Percentiles rank a stretch among this genome's conserved stretches.
These are phyloP conservation scores for Cryomyces antarcticus DNA, from an alignment of 495 filamentous ascomycete genomes.

Conservation along the genomic window DNA sequence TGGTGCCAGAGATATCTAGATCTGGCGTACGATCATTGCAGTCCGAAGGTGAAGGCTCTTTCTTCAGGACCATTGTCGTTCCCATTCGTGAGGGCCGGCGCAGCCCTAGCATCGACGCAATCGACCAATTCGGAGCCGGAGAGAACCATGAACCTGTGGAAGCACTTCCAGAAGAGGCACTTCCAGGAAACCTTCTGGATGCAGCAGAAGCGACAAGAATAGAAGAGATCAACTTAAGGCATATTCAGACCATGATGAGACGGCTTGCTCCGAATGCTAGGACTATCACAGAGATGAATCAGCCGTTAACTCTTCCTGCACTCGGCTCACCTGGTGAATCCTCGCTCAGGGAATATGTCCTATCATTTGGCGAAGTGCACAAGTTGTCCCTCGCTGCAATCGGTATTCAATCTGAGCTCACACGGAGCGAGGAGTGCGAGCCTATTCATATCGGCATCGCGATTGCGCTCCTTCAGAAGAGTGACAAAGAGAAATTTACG, in stretches of 20 bases:
- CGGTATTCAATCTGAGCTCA: slow-evolving; percentile 6
- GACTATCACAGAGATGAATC: not conserved
- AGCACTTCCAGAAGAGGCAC: slow-evolving; percentile 20
- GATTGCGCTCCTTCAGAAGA: slow-evolving; percentile 9
- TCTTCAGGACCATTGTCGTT: slow-evolving; percentile 27
- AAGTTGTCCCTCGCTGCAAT: slow-evolving; percentile 15
- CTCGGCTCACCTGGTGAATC: not conserved
- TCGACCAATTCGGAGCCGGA: not conserved
- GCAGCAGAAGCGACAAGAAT: slow-evolving; percentile 29
- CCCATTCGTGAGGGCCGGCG: not conserved
- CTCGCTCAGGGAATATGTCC: slow-evolving; percentile 5
- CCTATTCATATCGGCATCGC: slow-evolving; percentile 11
- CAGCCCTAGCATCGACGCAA: slow-evolving; percentile 5
- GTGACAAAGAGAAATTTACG: slow-evolving; percentile 8
- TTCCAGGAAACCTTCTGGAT: slow-evolving; percentile 23
- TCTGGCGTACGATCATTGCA: slow-evolving; percentile 28
- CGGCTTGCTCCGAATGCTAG: slow-evolving; percentile 15
- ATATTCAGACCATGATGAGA: slow-evolving; percentile 45
- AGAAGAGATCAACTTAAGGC: slow-evolving; percentile 44
- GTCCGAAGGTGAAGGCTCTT: slow-evolving; percentile 18
- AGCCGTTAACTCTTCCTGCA: not conserved
- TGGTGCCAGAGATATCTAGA: slow-evolving; percentile 27
- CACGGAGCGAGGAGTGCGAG: not conserved
- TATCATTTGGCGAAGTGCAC: slow-evolving; percentile 16
- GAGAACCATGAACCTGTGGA: slow-evolving; percentile 3